Evolutionary conservation across 495 filamentous ascomycete species (phyloP), one percentile per base, ranked within the genome.

Genomic region (Lepraria neglecta): DNA sequence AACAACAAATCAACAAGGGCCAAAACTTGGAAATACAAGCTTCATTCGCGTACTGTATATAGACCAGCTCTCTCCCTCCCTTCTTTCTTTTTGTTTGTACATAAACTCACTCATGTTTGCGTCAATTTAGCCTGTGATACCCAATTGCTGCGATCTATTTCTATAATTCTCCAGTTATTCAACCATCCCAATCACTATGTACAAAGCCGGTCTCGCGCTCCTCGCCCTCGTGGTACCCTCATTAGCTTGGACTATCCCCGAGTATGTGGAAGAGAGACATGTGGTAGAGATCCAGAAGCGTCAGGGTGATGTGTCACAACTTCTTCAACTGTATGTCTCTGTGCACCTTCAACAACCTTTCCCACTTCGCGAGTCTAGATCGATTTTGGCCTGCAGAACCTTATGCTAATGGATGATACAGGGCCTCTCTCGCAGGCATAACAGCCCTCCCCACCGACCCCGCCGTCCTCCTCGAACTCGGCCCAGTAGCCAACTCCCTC

Each of bases 391-490:
- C 14, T 38, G 21, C 53, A 46, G 9, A 17, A 33, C 12, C 17
- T 14, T 11, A 38, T 53, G 21, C 53, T 64, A 19, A 45, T n/a
- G n/a, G 51, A 43, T 31, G 42, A 53, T 45, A 14, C 48, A 69
- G 67, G 33, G 68, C 67, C 45, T 69, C 68, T 19, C 51, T 62
- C 38, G 67, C 63, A 27, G 68, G 68, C 56, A 68, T 70, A 19
- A 64, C 54, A 38, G 60, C 64, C 51, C 64, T 70, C 44, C 68
- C 68, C 58, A 67, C 68, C 21, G 64, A 70, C 43, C 68, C 68
- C 2, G 67, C 68, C 51, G 54, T 64, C 43, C 68, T 70, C 44
- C 55, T 68, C 46, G 55, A 51, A 21, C 64, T 70, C 30, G 61
- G 58, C 51, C 64, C 66, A 24, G 27, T 67, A 35, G 68, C 64